phyloP scores from a whole-genome alignment of 306 rosid species.

The Ceratonia siliqua region DNA sequence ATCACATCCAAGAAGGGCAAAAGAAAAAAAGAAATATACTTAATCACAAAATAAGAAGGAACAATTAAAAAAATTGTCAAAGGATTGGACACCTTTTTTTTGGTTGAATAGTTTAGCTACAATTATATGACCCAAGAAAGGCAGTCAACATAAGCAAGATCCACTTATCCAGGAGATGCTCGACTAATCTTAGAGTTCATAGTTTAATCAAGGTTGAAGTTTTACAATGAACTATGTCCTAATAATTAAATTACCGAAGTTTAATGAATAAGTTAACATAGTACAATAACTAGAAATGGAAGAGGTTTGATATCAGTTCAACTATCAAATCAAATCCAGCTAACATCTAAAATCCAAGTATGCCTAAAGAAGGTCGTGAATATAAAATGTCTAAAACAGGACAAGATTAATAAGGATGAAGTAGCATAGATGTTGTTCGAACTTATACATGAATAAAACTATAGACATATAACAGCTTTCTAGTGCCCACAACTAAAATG shows the following conservation, averaged over 20 bases:
- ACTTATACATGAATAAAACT: too few relatives aligned
- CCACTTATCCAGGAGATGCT: background rate
- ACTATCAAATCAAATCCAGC: background rate
- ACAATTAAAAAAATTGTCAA: background rate
- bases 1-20: slow-evolving; percentile 4
- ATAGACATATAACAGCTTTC: too few relatives aligned
- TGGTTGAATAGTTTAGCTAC: background rate
- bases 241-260: background rate
- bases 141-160: background rate
- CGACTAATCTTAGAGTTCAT: background rate
- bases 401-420: background rate
- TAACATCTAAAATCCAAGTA: background rate
- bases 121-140: background rate
- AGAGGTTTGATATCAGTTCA: background rate
- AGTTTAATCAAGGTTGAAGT: background rate
- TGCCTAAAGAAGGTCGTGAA: background rate
- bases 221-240: background rate
- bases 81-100: background rate
- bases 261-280: background rate
- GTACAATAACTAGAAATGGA: background rate
- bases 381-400: background rate
- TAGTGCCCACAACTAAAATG: too few relatives aligned
- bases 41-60: background rate
- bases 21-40: background rate
- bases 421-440: background rate